These are phyloP conservation scores for Coemansia sp. DNA, from an alignment of 192 early-diverging fungal species.

Conservation along the genomic window DNA sequence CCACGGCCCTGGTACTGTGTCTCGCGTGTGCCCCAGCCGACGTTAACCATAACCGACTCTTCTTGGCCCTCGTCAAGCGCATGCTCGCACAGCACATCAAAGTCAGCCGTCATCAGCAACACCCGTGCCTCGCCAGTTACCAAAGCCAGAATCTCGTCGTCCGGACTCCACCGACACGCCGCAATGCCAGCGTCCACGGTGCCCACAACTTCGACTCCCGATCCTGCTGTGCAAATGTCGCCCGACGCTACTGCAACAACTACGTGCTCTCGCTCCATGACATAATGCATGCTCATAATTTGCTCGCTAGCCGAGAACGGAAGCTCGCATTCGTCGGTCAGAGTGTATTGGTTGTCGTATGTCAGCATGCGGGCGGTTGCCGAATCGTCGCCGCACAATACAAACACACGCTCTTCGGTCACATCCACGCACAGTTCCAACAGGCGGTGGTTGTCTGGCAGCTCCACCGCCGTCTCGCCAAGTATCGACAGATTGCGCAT, in stretches of 20 bases:
- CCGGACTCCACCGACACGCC: slow-evolving; percentile 76
- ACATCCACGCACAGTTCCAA: slow-evolving; percentile 8
- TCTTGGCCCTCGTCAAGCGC: slow-evolving; percentile 66
- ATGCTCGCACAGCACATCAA: slow-evolving; percentile 85
- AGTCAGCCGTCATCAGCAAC: slow-evolving; percentile 86
- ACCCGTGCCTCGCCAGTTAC: slow-evolving; percentile 65
- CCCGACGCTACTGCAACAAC: slow-evolving; percentile 53
- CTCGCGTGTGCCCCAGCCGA: slow-evolving; percentile 98
- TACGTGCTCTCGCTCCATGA: slow-evolving; percentile 56
- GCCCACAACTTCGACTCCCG: slow-evolving; percentile 20
- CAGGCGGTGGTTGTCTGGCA: slow-evolving; percentile 15
- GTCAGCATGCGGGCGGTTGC: neutral
- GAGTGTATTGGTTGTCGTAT: neutral
- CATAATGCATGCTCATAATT: slow-evolving; percentile 38
- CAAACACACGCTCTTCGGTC: slow-evolving; percentile 1
- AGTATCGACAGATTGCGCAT: slow-evolving; percentile 37
- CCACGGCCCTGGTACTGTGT: slow-evolving; percentile 98
- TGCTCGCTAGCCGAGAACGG: slow-evolving; percentile 22
- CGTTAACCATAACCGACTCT: slow-evolving; percentile 69
- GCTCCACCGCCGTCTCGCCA: slow-evolving; percentile 11
- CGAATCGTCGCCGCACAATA: neutral
- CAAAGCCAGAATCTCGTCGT: slow-evolving; percentile 80
- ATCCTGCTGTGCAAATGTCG: slow-evolving; percentile 46
- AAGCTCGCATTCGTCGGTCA: neutral
- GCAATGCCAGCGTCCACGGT: slow-evolving; percentile 37